Evolutionary conservation across 2,329 filamentous ascomycete genomes (phyloP).

Genomic region (Alternaria ventricosa): DNA sequence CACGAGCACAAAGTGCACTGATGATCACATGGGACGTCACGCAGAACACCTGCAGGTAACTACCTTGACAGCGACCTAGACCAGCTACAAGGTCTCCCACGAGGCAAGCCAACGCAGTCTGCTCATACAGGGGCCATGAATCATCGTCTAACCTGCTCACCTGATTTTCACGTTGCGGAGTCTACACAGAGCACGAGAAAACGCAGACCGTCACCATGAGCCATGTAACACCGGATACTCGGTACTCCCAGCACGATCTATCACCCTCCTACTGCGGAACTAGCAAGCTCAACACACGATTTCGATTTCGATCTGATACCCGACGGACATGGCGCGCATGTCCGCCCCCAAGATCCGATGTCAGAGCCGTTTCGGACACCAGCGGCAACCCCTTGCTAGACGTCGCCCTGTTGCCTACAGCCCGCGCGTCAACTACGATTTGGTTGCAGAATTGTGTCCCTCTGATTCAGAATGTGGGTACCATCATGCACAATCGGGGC

Average conservation of each 20-base stretch:
- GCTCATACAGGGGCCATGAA: not conserved
- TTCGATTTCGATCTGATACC: not conserved
- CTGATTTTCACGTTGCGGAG: not conserved
- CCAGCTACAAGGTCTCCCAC: not conserved
- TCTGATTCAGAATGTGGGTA: slow-evolving; percentile 2
- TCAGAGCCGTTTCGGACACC: not conserved
- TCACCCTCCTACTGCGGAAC: not conserved
- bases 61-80: not conserved
- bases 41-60: not conserved
- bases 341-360: not conserved
- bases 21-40: not conserved
- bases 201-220: not conserved
- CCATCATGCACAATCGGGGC: slow-evolving; percentile 4
- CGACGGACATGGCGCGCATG: not conserved
- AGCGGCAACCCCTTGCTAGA: not conserved
- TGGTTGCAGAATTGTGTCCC: not conserved
- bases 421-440: not conserved
- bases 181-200: not conserved
- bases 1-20: slow-evolving; percentile 4
- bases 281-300: not conserved
- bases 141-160: not conserved
- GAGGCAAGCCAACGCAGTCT: not conserved
- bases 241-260: not conserved
- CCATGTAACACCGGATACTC: not conserved
- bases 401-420: not conserved